A percentile compares a stretch with the other conserved stretches of the same genome.
phyloP scores from a whole-genome alignment of 2,329 filamentous ascomycete genomes.

The Parascedosporium putredinis region DNA sequence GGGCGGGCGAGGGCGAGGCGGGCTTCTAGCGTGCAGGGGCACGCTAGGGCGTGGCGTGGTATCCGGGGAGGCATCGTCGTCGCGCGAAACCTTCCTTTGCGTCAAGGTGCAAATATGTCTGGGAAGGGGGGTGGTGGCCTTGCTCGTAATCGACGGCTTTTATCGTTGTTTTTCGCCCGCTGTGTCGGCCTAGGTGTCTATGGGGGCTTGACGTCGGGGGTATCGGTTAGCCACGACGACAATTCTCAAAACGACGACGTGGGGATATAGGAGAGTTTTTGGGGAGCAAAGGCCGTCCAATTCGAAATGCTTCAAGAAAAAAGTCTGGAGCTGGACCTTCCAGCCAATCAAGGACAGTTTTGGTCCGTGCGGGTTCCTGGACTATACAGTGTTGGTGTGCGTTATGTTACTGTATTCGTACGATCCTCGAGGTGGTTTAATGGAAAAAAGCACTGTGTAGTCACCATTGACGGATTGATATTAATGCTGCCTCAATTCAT shows the following conservation, averaged over 20 bases:
- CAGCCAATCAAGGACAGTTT: background rate
- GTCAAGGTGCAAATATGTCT: too few relatives aligned
- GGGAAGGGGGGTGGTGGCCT: too few relatives aligned
- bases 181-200: too few relatives aligned
- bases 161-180: too few relatives aligned
- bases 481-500: too few relatives aligned
- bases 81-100: too few relatives aligned
- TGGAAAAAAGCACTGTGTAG: too few relatives aligned
- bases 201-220: too few relatives aligned
- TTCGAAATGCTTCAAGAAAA: background rate
- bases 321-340: conserved; percentile 2
- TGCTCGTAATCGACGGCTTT: background rate
- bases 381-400: background rate
- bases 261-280: background rate
- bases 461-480: too few relatives aligned
- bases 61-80: conserved; percentile 5
- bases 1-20: background rate
- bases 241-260: too few relatives aligned
- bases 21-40: background rate
- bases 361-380: background rate
- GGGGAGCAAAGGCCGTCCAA: background rate
- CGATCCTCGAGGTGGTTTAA: too few relatives aligned
- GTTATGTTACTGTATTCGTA: background rate
- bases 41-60: conserved; percentile 1
- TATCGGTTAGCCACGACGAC: too few relatives aligned